Conservation (phyloP, 176 grass and related monocot species). For the Oryza rufipogon region DNA sequence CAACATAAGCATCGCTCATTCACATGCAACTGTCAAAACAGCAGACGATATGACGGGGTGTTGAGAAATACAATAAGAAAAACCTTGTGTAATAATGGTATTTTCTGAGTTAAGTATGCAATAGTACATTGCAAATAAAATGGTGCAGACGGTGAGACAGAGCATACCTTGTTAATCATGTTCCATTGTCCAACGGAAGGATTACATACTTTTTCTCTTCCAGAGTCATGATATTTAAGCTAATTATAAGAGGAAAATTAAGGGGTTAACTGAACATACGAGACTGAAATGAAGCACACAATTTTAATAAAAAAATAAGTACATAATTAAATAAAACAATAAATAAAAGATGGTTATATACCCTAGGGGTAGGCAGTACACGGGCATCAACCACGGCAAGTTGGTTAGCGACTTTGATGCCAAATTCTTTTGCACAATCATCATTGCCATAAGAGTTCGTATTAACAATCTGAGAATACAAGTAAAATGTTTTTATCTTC, state of each 20-base stretch:
- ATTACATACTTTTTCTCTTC: constrained; percentile 59
- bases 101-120: neutral
- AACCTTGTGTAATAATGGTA: too few relatives aligned
- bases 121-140: neutral
- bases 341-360: constrained; percentile 4
- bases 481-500: neutral
- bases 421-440: constrained; percentile 66
- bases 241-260: constrained; percentile 38
- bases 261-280: neutral
- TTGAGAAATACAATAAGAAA: neutral
- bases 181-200: constrained; percentile 86
- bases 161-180: constrained; percentile 80
- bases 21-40: neutral
- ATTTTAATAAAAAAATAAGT: neutral
- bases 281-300: neutral
- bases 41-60: neutral
- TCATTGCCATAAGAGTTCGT: constrained; percentile 60
- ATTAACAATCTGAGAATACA: constrained; percentile 54
- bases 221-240: constrained; percentile 88
- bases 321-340: neutral
- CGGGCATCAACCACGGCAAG: constrained; percentile 71
- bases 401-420: constrained; percentile 57
- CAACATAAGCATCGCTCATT: neutral
- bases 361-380: constrained; percentile 65
- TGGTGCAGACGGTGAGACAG: neutral